Evolutionary conservation across 1,139 yeast genomes (phyloP).

Genomic region (Hanseniaspora sp.): DNA sequence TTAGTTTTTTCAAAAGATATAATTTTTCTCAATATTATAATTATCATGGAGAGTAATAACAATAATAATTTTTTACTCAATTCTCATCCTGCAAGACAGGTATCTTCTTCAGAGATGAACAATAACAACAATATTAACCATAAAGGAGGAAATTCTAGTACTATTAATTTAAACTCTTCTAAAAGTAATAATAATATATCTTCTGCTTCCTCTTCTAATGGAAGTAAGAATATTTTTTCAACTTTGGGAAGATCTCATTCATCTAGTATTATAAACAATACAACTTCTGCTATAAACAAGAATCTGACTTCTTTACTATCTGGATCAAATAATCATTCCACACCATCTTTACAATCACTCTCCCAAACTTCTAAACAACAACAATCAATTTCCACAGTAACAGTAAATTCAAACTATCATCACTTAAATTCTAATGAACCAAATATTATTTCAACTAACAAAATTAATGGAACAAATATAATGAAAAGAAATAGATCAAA

Average conservation of each 20-base stretch:
- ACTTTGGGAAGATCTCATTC: constrained; percentile 8
- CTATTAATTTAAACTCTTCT: not conserved
- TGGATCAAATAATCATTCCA: not conserved
- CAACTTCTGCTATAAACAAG: constrained; percentile 3
- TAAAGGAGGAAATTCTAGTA: not conserved
- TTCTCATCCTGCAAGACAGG: not conserved
- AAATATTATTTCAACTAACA: not conserved
- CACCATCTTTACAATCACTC: not conserved
- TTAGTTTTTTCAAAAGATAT: no score
- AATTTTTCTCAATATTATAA: no score
- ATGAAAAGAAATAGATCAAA: not conserved
- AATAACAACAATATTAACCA: not conserved
- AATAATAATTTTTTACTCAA: not conserved
- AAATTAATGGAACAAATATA: not conserved
- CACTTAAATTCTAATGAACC: not conserved
- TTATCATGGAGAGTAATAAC: not conserved
- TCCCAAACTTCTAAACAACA: not conserved
- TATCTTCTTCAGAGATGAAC: not conserved
- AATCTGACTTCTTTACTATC: constrained; percentile 1
- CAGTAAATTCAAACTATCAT: not conserved
- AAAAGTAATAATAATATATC: not conserved
- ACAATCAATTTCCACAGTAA: not conserved
- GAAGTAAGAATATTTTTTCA: not conserved
- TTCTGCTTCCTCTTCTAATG: not conserved
- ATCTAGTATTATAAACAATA: not conserved